Evolutionary conservation across 495 filamentous ascomycete genomes (phyloP).

Genomic region (Podospora tetraspora): DNA sequence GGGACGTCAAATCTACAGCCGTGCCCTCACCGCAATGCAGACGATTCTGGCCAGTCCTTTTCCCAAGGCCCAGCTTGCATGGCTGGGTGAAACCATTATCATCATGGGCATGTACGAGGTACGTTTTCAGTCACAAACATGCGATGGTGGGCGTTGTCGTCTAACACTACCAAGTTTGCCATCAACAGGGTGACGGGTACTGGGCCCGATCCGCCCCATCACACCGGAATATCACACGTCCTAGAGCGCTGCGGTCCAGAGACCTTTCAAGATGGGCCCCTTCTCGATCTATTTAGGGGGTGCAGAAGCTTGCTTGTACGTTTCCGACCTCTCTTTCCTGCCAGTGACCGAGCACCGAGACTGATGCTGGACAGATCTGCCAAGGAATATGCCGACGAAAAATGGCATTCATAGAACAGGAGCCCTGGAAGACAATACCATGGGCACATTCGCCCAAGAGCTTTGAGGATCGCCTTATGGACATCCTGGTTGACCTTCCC

Average conservation of each 20-base stretch:
- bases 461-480: conserved; percentile 14
- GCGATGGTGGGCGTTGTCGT: neutral
- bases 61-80: neutral
- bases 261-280: neutral
- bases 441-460: conserved; percentile 7
- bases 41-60: neutral
- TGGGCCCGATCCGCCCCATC: neutral
- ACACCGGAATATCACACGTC: neutral
- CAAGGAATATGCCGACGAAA: neutral
- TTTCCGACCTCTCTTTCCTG: neutral
- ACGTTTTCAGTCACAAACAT: neutral
- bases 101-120: conserved; percentile 8
- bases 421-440: conserved; percentile 7
- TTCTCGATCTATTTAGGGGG: neutral
- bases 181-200: neutral
- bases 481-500: conserved; percentile 10
- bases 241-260: conserved; percentile 6
- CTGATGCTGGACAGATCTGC: neutral
- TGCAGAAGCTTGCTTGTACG: conserved; percentile 2
- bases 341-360: neutral
- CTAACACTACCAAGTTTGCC: neutral
- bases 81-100: neutral
- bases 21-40: neutral
- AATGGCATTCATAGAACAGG: conserved; percentile 5
- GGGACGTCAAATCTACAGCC: neutral